phyloP scores from a whole-genome alignment of 129 eudicot genomes.

The Flaveria sonorensis region DNA sequence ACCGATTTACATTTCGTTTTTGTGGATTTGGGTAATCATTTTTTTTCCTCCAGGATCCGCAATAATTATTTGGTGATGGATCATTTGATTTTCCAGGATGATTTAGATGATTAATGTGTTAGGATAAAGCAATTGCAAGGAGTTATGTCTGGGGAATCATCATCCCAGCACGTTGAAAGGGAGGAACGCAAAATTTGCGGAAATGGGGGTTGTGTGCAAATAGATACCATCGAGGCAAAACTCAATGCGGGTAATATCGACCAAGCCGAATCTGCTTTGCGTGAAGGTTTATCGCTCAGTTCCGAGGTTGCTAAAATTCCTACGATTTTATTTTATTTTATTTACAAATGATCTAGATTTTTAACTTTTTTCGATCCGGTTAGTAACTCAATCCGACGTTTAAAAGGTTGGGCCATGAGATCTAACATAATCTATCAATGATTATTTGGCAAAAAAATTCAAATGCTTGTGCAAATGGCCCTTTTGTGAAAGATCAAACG shows the following conservation, averaged over 20 bases:
- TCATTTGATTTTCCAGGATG: no score
- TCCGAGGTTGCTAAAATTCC: constrained; percentile 56
- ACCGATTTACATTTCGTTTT: no score
- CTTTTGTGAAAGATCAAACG: no score
- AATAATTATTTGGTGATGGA: no score
- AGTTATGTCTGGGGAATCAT: constrained; percentile 48
- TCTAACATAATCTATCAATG: no score
- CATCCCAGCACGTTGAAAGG: constrained; percentile 39
- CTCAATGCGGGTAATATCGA: constrained; percentile 80
- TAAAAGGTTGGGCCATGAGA: no score
- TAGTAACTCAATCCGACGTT: no score
- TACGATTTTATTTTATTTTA: background rate
- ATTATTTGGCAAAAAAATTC: no score
- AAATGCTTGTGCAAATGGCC: no score
- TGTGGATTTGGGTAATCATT: no score
- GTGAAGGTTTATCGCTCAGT: constrained; percentile 83
- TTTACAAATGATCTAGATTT: background rate
- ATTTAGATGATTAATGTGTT: constrained; percentile 8
- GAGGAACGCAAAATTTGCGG: constrained; percentile 58
- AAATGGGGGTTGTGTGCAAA: constrained; percentile 73
- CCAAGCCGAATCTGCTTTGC: constrained; percentile 84
- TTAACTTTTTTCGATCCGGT: no score
- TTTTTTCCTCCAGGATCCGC: no score
- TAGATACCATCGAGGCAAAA: constrained; percentile 64
- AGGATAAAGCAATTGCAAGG: constrained; percentile 11